Evolutionary conservation across 805 yeast genomes (phyloP).

Genomic region (Naumovozyma dairenensis): DNA sequence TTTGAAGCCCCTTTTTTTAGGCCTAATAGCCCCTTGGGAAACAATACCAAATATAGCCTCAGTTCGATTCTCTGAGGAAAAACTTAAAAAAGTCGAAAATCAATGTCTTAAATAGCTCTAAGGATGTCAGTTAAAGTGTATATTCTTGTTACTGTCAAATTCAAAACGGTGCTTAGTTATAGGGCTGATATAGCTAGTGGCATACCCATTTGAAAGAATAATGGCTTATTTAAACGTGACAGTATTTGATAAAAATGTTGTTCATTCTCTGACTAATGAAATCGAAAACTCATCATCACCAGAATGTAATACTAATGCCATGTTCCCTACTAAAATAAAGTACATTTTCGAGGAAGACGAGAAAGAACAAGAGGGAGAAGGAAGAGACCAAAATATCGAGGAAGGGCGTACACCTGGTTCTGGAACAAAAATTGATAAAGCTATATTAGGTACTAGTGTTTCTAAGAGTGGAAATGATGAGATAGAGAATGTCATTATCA

Average conservation of each 20-base stretch:
- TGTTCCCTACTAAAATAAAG: slow-evolving; percentile 24
- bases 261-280: not conserved
- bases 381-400: not conserved
- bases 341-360: slow-evolving; percentile 27
- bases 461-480: slow-evolving; percentile 1
- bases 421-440: no score
- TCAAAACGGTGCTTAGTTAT: not conserved
- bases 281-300: not conserved
- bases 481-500: slow-evolving; percentile 22
- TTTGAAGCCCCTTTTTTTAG: not conserved
- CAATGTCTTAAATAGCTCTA: not conserved
- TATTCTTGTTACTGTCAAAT: no score
- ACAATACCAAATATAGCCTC: not conserved
- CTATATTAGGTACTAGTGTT: no score
- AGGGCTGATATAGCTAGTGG: not conserved
- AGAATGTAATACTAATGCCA: slow-evolving; percentile 1
- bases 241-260: slow-evolving; percentile 18
- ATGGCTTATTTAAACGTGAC: no score
- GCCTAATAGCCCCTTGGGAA: not conserved
- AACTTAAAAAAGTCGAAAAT: slow-evolving; percentile 3
- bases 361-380: slow-evolving; percentile 1
- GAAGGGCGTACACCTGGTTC: no score
- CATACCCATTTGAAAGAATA: no score
- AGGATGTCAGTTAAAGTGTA: not conserved
- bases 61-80: not conserved